These are phyloP conservation scores for Aspergillus caelatus DNA, from an alignment of 2,329 filamentous ascomycete genomes.

Conservation along the genomic window DNA sequence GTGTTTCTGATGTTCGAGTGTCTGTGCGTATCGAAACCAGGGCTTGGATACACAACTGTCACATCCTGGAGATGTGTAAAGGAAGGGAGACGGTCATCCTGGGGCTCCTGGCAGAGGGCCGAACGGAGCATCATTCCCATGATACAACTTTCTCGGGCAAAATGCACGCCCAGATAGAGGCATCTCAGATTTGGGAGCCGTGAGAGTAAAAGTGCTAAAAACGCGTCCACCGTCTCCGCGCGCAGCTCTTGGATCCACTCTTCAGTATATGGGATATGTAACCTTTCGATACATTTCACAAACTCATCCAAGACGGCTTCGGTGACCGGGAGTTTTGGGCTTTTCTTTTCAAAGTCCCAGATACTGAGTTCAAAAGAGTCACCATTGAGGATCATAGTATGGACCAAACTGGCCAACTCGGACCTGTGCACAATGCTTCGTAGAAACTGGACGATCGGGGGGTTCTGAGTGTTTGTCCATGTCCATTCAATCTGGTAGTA, in stretches of 20 bases:
- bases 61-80: conserved; percentile 14
- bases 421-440: conserved; percentile 21
- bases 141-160: conserved; percentile 13
- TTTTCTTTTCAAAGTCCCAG: not conserved
- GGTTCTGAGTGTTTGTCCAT: conserved; percentile 13
- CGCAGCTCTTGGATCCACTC: conserved; percentile 20
- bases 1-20: conserved; percentile 15
- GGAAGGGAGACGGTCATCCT: conserved; percentile 1
- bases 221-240: conserved; percentile 20
- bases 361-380: not conserved
- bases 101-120: conserved; percentile 9
- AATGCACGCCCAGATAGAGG: conserved; percentile 16
- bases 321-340: conserved; percentile 10
- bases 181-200: conserved; percentile 17
- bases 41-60: not conserved
- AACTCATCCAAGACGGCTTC: conserved; percentile 4
- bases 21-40: not conserved
- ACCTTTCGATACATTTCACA: conserved; percentile 11
- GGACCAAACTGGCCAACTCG: conserved; percentile 20
- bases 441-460: conserved; percentile 21
- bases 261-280: conserved; percentile 11
- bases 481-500: conserved; percentile 22
- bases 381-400: conserved; percentile 15
- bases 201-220: conserved; percentile 22
- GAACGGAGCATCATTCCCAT: conserved; percentile 18